Evolutionary conservation across 1,284 basidiomycete species (phyloP).

Genomic region (Rhizoctonia solani): DNA sequence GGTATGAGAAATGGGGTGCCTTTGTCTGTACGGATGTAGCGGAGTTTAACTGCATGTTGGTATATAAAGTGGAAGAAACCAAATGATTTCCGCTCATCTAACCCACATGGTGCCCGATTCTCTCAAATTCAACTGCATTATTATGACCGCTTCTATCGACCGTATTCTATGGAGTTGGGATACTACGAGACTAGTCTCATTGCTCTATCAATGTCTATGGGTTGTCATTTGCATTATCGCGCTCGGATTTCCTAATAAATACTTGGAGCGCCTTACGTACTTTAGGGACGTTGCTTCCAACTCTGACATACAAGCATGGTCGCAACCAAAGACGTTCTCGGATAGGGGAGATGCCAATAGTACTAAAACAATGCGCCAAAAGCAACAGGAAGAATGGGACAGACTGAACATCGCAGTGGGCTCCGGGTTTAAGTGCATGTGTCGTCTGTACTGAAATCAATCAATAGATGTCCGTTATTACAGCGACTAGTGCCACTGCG

Average conservation of each 20-base stretch:
- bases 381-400: conserved; percentile 10
- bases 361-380: conserved; percentile 17
- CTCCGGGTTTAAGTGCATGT: background rate
- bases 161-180: too few species aligned
- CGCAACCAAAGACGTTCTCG: background rate
- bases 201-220: background rate
- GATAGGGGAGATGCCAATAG: conserved; percentile 1
- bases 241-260: conserved; percentile 20
- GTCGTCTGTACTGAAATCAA: background rate
- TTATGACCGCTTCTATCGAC: too few species aligned
- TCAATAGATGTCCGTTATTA: conserved; percentile 15
- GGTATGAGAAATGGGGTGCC: too few species aligned
- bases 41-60: too few species aligned
- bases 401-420: conserved; percentile 10
- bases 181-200: too few species aligned
- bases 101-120: too few species aligned
- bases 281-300: conserved; percentile 3
- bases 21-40: too few species aligned
- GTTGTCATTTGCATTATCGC: background rate
- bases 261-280: conserved; percentile 5
- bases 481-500: conserved; percentile 16
- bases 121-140: too few species aligned
- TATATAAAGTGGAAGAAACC: too few species aligned
- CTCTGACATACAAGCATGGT: background rate
- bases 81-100: too few species aligned